Evolutionary conservation across 208 protist genomes (phyloP), one percentile per base, ranked within the genome.

Genomic region (Kentomonas sorsogonicus): DNA sequence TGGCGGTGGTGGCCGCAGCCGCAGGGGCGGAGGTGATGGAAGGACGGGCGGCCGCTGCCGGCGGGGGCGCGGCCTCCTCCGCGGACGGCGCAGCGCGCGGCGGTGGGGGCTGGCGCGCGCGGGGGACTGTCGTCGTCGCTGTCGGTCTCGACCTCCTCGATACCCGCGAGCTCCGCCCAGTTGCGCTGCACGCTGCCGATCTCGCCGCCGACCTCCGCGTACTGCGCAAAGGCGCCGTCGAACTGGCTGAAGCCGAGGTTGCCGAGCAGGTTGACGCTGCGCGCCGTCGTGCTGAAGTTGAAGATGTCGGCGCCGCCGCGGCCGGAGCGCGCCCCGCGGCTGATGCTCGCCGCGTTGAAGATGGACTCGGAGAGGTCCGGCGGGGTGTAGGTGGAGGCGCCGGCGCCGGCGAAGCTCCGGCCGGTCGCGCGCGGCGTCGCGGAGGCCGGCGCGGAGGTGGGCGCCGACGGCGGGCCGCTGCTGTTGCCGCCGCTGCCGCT

Each of bases 211-310:
- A 20, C 13, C 38, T 29, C 22, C 31, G 33, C 27, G 56, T 45
- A 40, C 56, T 68, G 22, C 50, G 34, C 25, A 39, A 74, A 65
- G 31, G 55, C 66, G 10, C 45, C 18, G 18, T 56, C 62, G 22
- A 16, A 47, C 31, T 62, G 60, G 18, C 53, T 50, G 31, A 52
- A 62, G 41, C 34, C 61, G 30, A 38, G 61, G 31, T 51, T 65
- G 41, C 34, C 61, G 30, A 38, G 61, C 34, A 66, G 25, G 33
- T 41, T 38, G 33, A 58, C 55, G 27, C 25, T 60, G 6, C 53
- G 53, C 20, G 65, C 56, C 9, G 67, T 76, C 20, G 65, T 67
- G 60, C 67, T 74, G 40, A 75, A 72, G 34, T 47, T 68, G 47
- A 80, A 80, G 0, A 65, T 60, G 20, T 70, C 60, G 31, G 4